phyloP scores from a whole-genome alignment of 768 basidiomycete species.

The Tylopilus felleus region DNA sequence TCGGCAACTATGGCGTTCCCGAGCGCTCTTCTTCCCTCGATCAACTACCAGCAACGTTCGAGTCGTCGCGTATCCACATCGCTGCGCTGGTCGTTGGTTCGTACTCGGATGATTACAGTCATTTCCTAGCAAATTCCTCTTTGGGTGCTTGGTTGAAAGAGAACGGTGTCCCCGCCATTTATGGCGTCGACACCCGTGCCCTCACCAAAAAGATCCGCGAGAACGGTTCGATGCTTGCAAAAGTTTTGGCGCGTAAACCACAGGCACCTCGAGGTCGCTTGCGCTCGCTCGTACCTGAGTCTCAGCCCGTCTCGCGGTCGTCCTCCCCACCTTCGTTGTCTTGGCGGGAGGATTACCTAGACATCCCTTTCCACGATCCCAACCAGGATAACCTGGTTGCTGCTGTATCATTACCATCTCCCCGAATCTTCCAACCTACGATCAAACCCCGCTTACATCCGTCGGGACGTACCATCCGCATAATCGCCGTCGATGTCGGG shows the following conservation, averaged over 20 bases:
- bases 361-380: constrained; percentile 83
- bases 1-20: constrained; percentile 98
- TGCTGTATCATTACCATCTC: constrained; percentile 69
- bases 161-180: constrained; percentile 90
- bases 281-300: constrained; percentile 33
- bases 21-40: constrained; percentile 51
- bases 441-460: constrained; percentile 62
- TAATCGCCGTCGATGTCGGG: constrained; percentile 94
- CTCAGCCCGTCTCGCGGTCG: constrained; percentile 43
- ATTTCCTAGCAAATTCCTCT: constrained; percentile 88
- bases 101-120: constrained; percentile 92
- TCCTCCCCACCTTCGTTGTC: constrained; percentile 52
- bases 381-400: constrained; percentile 91
- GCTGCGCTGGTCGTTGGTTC: constrained; percentile 89
- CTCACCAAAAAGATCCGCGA: constrained; percentile 95
- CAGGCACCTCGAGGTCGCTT: constrained; percentile 41
- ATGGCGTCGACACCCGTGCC: constrained; percentile 93
- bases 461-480: constrained; percentile 74
- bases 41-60: constrained; percentile 73
- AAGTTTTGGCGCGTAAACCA: constrained; percentile 64
- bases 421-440: constrained; percentile 67
- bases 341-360: constrained; percentile 84
- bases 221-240: constrained; percentile 90
- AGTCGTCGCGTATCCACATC: constrained; percentile 93
- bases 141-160: constrained; percentile 93